Conservation (phyloP, 2,329 filamentous ascomycete genomes). For the Hypomyces rosellus region DNA sequence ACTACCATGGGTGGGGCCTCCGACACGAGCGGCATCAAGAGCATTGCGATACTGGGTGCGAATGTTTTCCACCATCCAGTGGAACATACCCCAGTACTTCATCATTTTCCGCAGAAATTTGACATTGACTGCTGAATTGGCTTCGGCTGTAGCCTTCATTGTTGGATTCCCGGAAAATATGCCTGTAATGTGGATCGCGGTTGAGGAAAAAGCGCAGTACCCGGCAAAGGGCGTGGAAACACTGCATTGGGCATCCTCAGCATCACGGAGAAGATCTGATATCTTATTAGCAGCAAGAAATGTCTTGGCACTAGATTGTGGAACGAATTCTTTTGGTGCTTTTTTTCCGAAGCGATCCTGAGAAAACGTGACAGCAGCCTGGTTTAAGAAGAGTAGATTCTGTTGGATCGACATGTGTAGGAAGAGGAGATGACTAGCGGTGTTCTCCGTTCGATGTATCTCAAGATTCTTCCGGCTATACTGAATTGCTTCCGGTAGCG, state of each 20-base stretch:
- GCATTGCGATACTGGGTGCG: constrained; percentile 82
- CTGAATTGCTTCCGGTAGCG: constrained; percentile 63
- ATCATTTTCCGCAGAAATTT: constrained; percentile 93
- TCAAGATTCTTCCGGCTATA: constrained; percentile 80
- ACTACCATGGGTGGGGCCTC: constrained; percentile 44
- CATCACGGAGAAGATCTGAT: constrained; percentile 74
- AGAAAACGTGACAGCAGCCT: constrained; percentile 72
- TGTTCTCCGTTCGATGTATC: constrained; percentile 74
- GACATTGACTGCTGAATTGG: constrained; percentile 80
- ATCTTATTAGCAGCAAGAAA: constrained; percentile 82
- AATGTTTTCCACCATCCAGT: constrained; percentile 90
- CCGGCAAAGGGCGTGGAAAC: constrained; percentile 89
- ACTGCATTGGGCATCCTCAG: constrained; percentile 59
- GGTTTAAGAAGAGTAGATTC: constrained; percentile 82
- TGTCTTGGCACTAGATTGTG: constrained; percentile 66
- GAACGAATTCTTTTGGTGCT: constrained; percentile 71
- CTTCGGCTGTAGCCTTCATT: constrained; percentile 72
- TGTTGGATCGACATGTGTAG: constrained; percentile 87
- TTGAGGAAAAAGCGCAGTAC: constrained; percentile 89
- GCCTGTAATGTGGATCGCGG: constrained; percentile 88
- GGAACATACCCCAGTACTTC: constrained; percentile 97
- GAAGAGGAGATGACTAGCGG: constrained; percentile 88
- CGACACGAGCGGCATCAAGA: constrained; percentile 70
- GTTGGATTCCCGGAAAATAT: constrained; percentile 79
- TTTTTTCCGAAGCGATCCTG: constrained; percentile 59